Conservation (phyloP, 768 basidiomycete genomes). For the Auriscalpium orientale region DNA sequence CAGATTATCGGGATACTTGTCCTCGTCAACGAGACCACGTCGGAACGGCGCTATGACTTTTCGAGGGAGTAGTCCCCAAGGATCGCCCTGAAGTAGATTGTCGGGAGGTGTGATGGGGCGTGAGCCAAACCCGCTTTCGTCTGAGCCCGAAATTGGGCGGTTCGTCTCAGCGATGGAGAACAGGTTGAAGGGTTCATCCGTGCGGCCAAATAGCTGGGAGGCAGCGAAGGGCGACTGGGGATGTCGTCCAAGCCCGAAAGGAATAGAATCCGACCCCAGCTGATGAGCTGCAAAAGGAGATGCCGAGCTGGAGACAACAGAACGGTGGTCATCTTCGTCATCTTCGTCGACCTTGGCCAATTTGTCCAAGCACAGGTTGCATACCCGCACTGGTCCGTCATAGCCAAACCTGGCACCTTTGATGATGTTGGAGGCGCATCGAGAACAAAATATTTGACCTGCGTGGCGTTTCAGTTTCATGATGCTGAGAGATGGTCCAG, state of each 20-base stretch:
- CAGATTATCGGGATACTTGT: constrained; percentile 47
- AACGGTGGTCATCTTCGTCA: constrained; percentile 84
- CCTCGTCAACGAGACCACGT: constrained; percentile 67
- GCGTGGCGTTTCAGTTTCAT: not conserved
- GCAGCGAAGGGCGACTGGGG: constrained; percentile 86
- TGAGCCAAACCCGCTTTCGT: constrained; percentile 44
- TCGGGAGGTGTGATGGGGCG: constrained; percentile 45
- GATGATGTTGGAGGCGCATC: constrained; percentile 95
- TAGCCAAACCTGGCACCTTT: constrained; percentile 90
- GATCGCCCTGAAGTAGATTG: constrained; percentile 37
- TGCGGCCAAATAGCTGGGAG: constrained; percentile 73
- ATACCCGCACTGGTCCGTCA: constrained; percentile 92
- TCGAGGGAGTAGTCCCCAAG: constrained; percentile 28
- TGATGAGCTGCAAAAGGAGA: constrained; percentile 76
- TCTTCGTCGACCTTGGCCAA: constrained; percentile 82
- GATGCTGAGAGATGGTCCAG: not conserved
- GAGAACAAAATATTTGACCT: constrained; percentile 97
- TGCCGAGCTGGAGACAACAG: constrained; percentile 63
- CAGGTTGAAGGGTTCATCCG: constrained; percentile 71
- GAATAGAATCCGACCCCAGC: constrained; percentile 41
- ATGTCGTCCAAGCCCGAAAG: constrained; percentile 36
- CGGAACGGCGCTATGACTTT: constrained; percentile 70
- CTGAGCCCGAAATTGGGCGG: constrained; percentile 44
- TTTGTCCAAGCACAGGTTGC: constrained; percentile 92
- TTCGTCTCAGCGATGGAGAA: constrained; percentile 79